Evolutionary conservation across 1,139 yeast genomes (phyloP), one percentile per base, ranked within the genome.

Genomic region (Arxiozyma slooffiae): DNA sequence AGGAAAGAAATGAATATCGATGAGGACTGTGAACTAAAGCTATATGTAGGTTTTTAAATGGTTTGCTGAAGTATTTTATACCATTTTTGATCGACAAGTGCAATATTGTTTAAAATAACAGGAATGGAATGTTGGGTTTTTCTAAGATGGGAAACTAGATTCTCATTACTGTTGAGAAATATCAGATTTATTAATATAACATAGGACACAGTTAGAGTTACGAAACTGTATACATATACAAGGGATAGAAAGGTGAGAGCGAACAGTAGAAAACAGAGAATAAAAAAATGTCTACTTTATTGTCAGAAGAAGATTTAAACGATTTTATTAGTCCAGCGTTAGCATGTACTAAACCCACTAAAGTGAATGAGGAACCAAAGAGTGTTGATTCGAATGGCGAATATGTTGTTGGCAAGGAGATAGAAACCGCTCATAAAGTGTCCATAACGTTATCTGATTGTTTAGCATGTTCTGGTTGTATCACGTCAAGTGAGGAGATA

Each of bases 391-490:
- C 68, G n/a, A 74, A 78, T 46, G 95, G 92, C 2, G 85, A 89
- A 16, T 66, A 82, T 7, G 95, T 87, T 60, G 85, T 85, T 5
- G 77, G 82, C 4, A 72, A 75, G 46, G 86, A 83, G 55, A 70
- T 74, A 17, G 72, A 72, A 44, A 67, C 71, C 41, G 73, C 89
- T 8, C 77, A 83, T 38, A 84, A 90, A 46, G 98, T 97, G 0
- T 92, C 86, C 59, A 92, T 92, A 48, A 85, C 95, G 2, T 70
- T 92, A 44, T 82, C 90, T 9, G 99, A 92, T 71, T 92, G 99
- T 68, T 72, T 92, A 49, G 98, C 98, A 0, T 92, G 99, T 63
- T 82, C 95, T 3, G 99, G 99, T 1, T 92, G 99, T 67, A 89
- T 92, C 54, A 92, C 98, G 0, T 86, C 96, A 11, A 95, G 97